Conservation (phyloP, 768 basidiomycete genomes). For the Collybiopsis luxurians region DNA sequence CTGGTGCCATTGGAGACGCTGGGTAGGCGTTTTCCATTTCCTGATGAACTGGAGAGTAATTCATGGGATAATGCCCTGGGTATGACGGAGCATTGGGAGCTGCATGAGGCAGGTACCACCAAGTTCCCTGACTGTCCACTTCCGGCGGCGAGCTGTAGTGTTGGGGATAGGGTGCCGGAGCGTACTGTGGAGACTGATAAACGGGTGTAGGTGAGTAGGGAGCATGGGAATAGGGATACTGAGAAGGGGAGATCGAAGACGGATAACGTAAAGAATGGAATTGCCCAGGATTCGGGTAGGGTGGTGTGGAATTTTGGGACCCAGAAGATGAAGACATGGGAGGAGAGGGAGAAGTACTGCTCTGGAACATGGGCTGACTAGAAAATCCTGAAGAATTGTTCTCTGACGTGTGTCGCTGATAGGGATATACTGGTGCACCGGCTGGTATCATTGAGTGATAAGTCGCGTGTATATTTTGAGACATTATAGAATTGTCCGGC, state of each 20-base stretch:
- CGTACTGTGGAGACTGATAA: conserved; percentile 35
- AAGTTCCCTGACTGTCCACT: conserved; percentile 43
- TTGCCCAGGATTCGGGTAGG: conserved; percentile 22
- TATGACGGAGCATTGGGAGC: conserved; percentile 23
- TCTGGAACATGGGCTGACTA: conserved; percentile 24
- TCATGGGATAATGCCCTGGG: conserved; percentile 27
- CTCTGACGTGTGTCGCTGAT: conserved; percentile 32
- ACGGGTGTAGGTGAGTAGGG: conserved; percentile 31
- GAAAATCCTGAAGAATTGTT: conserved; percentile 24
- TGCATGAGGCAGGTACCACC: conserved; percentile 49
- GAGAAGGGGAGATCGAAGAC: conserved; percentile 23
- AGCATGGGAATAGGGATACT: conserved; percentile 36
- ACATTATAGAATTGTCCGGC: conserved; percentile 34
- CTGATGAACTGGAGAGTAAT: conserved; percentile 24
- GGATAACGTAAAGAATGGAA: conserved; percentile 36
- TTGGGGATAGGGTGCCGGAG: conserved; percentile 33
- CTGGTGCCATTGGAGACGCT: conserved; percentile 17
- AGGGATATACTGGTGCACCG: conserved; percentile 37
- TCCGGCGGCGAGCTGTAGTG: conserved; percentile 27
- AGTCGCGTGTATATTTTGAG: conserved; percentile 38
- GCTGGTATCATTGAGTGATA: conserved; percentile 39
- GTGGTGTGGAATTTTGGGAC: conserved; percentile 20
- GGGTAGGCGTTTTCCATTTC: conserved; percentile 20
- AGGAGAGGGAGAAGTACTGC: conserved; percentile 20
- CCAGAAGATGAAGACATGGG: conserved; percentile 18